Evolutionary conservation across 2,329 filamentous ascomycete genomes (phyloP).

Genomic region (Nemania diffusa): DNA sequence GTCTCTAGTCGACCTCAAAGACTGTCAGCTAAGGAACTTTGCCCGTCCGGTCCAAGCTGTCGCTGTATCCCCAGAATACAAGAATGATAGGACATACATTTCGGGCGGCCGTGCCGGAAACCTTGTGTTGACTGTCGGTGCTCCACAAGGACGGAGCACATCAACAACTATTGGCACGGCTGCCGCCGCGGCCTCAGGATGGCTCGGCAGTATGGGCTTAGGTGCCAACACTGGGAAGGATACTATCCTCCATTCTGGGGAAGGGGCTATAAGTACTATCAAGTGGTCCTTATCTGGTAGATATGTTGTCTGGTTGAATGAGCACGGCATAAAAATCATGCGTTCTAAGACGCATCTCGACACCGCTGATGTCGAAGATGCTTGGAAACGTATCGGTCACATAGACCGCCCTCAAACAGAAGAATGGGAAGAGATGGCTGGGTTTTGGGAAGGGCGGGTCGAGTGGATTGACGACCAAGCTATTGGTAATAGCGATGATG

Average conservation of each 20-base stretch:
- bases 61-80: conserved; percentile 94
- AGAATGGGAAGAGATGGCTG: conserved; percentile 95
- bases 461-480: conserved; percentile 92
- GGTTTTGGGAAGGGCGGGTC: conserved; percentile 89
- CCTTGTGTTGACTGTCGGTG: conserved; percentile 85
- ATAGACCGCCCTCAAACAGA: conserved; percentile 87
- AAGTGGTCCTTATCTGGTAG: conserved; percentile 95
- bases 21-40: conserved; percentile 93
- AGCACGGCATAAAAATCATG: conserved; percentile 98
- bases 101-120: conserved; percentile 91
- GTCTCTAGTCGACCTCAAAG: conserved; percentile 85
- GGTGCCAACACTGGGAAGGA: conserved; percentile 84
- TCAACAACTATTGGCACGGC: conserved; percentile 88
- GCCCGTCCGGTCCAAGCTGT: conserved; percentile 91
- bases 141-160: conserved; percentile 81
- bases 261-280: conserved; percentile 89
- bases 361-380: conserved; percentile 77
- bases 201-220: conserved; percentile 89
- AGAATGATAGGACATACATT: conserved; percentile 85
- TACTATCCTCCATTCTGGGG: conserved; percentile 87
- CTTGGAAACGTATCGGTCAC: conserved; percentile 95
- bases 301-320: conserved; percentile 95
- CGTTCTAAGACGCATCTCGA: conserved; percentile 86
- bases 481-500: conserved; percentile 78
- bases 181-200: conserved; percentile 84